phyloP scores from a whole-genome alignment of 129 eudicot species.

The Dittrichia graveolens region DNA sequence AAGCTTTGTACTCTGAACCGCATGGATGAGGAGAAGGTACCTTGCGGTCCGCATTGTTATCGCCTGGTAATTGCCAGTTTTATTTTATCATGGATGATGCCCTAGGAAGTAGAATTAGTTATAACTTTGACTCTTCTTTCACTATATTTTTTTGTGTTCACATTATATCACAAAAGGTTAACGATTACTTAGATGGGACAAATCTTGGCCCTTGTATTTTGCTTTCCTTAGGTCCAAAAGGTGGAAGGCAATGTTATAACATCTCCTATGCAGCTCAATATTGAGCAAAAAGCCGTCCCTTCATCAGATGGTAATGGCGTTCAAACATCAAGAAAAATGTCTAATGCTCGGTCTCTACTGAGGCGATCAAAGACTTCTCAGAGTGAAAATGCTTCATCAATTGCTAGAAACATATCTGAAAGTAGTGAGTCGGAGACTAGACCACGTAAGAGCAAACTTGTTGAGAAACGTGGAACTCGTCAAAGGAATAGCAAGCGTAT shows the following conservation, averaged over 20 bases:
- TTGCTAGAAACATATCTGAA: constrained; percentile 57
- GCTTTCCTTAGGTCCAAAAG: constrained; percentile 43
- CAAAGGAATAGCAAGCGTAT: constrained; percentile 74
- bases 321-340: constrained; percentile 46
- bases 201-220: constrained; percentile 11
- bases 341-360: constrained; percentile 48
- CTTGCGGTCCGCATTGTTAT: constrained; percentile 85
- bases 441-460: constrained; percentile 49
- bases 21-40: constrained; percentile 62
- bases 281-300: constrained; percentile 47
- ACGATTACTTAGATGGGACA: background rate
- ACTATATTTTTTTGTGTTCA: background rate
- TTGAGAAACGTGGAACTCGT: constrained; percentile 54
- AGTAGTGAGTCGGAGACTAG: constrained; percentile 79
- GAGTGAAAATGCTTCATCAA: constrained; percentile 80
- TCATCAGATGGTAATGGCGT: constrained; percentile 47
- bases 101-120: background rate
- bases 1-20: constrained; percentile 63
- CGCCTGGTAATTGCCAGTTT: constrained; percentile 55
- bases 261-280: constrained; percentile 37
- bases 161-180: constrained; percentile 12
- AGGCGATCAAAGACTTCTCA: constrained; percentile 55
- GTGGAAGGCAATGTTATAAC: constrained; percentile 37
- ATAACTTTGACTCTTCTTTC: background rate
- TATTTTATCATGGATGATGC: background rate